phyloP scores from a whole-genome alignment of 768 basidiomycete genomes.

The Lactifluus echinatus region DNA sequence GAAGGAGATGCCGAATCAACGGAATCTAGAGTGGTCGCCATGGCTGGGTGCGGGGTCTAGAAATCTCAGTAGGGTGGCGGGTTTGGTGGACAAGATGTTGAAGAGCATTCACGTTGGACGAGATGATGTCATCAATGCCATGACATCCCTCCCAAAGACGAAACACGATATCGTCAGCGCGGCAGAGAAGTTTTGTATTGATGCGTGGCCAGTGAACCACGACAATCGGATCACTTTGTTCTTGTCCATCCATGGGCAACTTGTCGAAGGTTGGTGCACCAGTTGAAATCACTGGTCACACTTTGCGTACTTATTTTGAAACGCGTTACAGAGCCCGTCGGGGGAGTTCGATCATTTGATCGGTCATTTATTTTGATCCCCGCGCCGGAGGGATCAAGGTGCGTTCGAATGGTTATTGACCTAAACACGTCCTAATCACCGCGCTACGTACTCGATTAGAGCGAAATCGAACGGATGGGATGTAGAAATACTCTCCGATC shows the following conservation, averaged over 20 bases:
- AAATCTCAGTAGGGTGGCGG: constrained; percentile 62
- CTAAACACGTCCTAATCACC: constrained; percentile 11
- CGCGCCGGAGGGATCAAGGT: constrained; percentile 77
- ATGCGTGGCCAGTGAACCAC: constrained; percentile 69
- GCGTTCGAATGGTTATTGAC: constrained; percentile 28
- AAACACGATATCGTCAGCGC: constrained; percentile 75
- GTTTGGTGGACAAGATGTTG: constrained; percentile 52
- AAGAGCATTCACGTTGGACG: constrained; percentile 65
- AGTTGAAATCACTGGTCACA: not conserved
- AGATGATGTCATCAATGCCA: constrained; percentile 50
- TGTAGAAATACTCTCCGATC: constrained; percentile 82
- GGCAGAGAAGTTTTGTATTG: constrained; percentile 77
- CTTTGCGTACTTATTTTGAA: not conserved
- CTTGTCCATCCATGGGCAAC: constrained; percentile 80
- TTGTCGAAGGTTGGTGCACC: constrained; percentile 66
- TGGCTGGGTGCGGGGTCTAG: constrained; percentile 65
- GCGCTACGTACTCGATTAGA: constrained; percentile 30
- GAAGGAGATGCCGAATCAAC: constrained; percentile 69
- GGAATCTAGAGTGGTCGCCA: constrained; percentile 66
- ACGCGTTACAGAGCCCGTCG: constrained; percentile 44
- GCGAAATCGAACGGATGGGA: constrained; percentile 85
- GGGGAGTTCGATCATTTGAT: constrained; percentile 87
- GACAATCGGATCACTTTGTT: constrained; percentile 50
- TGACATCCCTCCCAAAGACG: constrained; percentile 63
- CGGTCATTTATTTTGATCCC: constrained; percentile 83